These are phyloP conservation scores for Coemansia biformis DNA, from an alignment of 192 early-diverging fungal genomes.

Conservation along the genomic window DNA sequence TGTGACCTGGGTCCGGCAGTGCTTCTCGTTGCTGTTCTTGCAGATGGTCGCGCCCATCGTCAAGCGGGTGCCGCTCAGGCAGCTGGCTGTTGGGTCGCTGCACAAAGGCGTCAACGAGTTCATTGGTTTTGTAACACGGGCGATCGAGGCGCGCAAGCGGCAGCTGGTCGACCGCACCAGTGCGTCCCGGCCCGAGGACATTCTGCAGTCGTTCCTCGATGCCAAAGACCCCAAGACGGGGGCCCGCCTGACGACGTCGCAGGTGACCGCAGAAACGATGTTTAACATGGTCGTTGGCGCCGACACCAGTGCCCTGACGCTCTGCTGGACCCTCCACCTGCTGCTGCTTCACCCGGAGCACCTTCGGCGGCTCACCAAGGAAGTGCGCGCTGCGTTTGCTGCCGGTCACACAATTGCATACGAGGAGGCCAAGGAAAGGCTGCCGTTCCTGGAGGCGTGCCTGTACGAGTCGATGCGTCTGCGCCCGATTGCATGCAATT, in stretches of 20 bases:
- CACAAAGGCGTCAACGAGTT: slow-evolving; percentile 13
- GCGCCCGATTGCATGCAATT: slow-evolving; percentile 16
- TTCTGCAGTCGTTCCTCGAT: slow-evolving; percentile 43
- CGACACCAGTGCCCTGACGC: slow-evolving; percentile 36
- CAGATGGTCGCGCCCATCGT: slow-evolving; percentile 17
- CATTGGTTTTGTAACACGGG: slow-evolving; percentile 11
- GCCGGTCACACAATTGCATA: slow-evolving; percentile 14
- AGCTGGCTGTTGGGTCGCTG: slow-evolving; percentile 8
- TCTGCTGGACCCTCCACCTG: slow-evolving; percentile 34
- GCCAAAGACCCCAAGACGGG: slow-evolving; percentile 31
- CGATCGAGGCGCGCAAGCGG: slow-evolving; percentile 25
- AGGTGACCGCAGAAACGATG: slow-evolving; percentile 37
- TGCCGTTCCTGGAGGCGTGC: slow-evolving; percentile 42
- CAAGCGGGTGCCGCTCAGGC: slow-evolving; percentile 17
- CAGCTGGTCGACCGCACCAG: background rate
- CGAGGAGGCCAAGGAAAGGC: slow-evolving; percentile 11
- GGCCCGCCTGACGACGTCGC: slow-evolving; percentile 22
- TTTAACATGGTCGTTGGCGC: slow-evolving; percentile 31
- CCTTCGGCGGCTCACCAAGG: background rate
- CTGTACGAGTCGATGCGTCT: slow-evolving; percentile 41
- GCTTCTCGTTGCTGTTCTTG: slow-evolving; percentile 24
- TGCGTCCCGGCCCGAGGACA: slow-evolving; percentile 15
- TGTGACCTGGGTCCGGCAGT: slow-evolving; percentile 26
- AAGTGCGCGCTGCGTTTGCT: slow-evolving; percentile 22
- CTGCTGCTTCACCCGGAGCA: slow-evolving; percentile 30